phyloP scores from a whole-genome alignment of 2,329 filamentous ascomycete species.

The Phialocephala sp. region DNA sequence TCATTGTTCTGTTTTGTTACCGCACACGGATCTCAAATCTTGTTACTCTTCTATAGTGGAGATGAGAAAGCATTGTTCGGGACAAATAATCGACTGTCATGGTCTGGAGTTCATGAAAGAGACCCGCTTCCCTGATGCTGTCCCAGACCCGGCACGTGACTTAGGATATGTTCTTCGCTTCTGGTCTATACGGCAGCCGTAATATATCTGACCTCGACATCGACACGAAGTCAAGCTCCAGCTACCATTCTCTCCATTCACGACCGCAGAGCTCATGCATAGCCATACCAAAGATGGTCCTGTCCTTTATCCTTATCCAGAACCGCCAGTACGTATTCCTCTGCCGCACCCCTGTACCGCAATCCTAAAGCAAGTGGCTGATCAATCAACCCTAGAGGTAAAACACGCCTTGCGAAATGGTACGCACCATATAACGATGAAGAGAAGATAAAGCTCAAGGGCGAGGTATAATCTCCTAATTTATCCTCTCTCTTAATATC shows the following conservation, averaged over 20 bases:
- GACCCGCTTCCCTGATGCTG: too few species aligned
- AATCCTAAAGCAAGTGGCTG: slow-evolving; percentile 22
- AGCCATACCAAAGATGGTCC: slow-evolving; percentile 50
- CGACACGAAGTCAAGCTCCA: neutral
- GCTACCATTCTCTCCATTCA: neutral
- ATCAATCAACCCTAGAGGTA: slow-evolving; percentile 68
- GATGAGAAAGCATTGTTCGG: neutral
- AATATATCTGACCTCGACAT: neutral
- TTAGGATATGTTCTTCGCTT: neutral
- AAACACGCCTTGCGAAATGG: slow-evolving; percentile 98
- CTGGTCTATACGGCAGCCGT: neutral
- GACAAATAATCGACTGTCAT: neutral
- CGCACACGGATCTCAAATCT: neutral
- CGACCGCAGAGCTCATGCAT: neutral
- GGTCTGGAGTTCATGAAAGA: neutral
- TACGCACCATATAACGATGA: slow-evolving; percentile 98
- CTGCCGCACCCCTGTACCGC: neutral
- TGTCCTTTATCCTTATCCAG: slow-evolving; percentile 89
- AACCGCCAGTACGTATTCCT: slow-evolving; percentile 73
- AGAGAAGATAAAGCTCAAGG: slow-evolving; percentile 98
- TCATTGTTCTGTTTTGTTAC: neutral
- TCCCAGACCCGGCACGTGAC: neutral
- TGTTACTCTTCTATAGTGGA: too few species aligned
- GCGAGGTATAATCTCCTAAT: slow-evolving; percentile 69
- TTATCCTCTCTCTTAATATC: neutral